These are phyloP conservation scores for Eucalyptus marginata DNA, from an alignment of 345 rosid species.

Conservation along the genomic window DNA sequence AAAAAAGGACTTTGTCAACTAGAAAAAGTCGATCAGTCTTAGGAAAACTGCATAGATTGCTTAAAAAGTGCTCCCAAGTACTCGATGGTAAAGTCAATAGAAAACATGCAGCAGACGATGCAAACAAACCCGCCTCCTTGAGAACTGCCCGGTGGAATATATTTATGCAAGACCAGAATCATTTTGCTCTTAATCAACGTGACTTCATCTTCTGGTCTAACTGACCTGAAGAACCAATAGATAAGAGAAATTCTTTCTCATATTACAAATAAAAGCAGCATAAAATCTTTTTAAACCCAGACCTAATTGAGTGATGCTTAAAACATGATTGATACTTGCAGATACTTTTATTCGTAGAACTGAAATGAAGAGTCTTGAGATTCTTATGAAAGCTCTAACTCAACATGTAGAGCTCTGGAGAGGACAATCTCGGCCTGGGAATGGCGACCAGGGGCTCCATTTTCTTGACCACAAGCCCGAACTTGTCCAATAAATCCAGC, in stretches of 20 bases:
- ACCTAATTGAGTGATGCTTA: not conserved
- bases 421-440: not conserved
- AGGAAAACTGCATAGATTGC: not conserved
- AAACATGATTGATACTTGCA: not conserved
- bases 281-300: no score
- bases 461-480: not conserved
- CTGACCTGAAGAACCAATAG: not conserved
- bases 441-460: not conserved
- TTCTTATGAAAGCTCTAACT: not conserved
- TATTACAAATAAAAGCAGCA: not conserved
- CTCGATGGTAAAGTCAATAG: not conserved
- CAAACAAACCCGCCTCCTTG: not conserved
- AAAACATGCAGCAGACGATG: not conserved
- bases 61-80: not conserved
- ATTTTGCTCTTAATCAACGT: not conserved
- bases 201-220: not conserved
- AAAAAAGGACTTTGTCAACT: not conserved
- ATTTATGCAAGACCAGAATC: not conserved
- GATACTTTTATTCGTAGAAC: not conserved
- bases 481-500: not conserved
- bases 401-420: not conserved
- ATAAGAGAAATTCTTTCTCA: not conserved
- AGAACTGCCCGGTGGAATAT: not conserved
- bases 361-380: not conserved
- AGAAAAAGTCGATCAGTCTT: not conserved